These are phyloP conservation scores for Monosporascus sp. DNA, from an alignment of 2,329 filamentous ascomycete genomes.

Conservation along the genomic window DNA sequence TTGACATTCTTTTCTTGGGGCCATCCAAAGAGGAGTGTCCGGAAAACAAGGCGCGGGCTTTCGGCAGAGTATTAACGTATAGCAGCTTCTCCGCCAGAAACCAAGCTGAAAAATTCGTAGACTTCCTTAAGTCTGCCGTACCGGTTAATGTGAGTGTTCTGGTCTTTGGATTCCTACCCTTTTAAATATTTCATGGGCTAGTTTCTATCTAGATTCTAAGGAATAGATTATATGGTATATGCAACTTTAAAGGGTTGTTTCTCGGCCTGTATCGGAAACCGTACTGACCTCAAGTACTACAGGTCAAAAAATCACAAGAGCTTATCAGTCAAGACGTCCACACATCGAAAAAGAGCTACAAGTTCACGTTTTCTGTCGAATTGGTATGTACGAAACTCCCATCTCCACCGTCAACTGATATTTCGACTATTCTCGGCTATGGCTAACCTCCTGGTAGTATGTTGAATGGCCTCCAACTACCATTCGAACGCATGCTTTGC, in stretches of 20 bases:
- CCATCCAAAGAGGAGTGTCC: no score
- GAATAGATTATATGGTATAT: no score
- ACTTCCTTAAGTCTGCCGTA: conserved; percentile 78
- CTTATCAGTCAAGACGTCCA: conserved; percentile 91
- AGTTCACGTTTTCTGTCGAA: conserved; percentile 87
- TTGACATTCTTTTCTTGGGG: neutral
- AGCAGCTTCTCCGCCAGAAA: conserved; percentile 70
- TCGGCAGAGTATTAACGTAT: neutral
- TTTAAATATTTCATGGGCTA: neutral
- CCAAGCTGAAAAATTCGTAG: conserved; percentile 85
- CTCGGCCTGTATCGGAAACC: no score
- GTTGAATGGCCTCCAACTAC: neutral
- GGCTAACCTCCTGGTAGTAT: neutral
- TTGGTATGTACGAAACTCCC: conserved; percentile 31
- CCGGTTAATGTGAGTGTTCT: conserved; percentile 38
- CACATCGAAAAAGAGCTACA: conserved; percentile 86
- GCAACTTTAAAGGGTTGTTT: no score
- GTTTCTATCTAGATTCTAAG: no score
- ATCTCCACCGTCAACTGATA: neutral
- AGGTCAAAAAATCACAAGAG: conserved; percentile 80
- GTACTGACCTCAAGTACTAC: conserved; percentile 30
- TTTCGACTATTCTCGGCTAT: neutral
- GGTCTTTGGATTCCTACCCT: neutral
- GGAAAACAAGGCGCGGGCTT: neutral
- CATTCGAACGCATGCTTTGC: no score